Percentiles rank a stretch among this genome's conserved stretches.
Conservation (phyloP, 768 basidiomycete species). For the Trichaptum fuscoviolaceum region DNA sequence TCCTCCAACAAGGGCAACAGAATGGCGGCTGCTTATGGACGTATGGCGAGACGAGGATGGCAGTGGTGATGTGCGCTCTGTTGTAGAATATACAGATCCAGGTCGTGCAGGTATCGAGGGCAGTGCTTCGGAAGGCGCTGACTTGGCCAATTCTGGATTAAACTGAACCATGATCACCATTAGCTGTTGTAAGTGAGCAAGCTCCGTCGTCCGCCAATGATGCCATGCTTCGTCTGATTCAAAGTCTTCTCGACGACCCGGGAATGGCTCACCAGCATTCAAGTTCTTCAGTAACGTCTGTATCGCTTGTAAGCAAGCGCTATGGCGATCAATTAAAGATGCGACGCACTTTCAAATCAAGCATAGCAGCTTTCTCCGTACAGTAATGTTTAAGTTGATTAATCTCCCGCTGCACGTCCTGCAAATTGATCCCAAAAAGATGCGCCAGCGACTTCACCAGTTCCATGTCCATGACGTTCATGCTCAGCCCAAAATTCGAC, state of each 20-base stretch:
- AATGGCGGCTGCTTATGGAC: conserved; percentile 67
- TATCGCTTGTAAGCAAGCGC: conserved; percentile 11
- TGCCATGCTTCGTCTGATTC: conserved; percentile 76
- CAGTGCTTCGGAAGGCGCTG: conserved; percentile 53
- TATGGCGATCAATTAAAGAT: background rate
- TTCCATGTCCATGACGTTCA: conserved; percentile 68
- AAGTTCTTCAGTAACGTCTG: conserved; percentile 91
- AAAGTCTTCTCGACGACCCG: conserved; percentile 85
- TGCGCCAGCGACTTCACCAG: conserved; percentile 63
- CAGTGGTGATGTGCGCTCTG: conserved; percentile 27
- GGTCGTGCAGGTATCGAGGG: conserved; percentile 40
- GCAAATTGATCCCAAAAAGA: conserved; percentile 70
- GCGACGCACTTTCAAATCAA: conserved; percentile 71
- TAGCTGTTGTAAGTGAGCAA: conserved; percentile 78
- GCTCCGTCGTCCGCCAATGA: conserved; percentile 78
- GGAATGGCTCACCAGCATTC: conserved; percentile 76
- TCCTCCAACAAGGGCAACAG: conserved; percentile 31
- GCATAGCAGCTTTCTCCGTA: conserved; percentile 84
- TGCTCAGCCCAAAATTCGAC: conserved; percentile 29
- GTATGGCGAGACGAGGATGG: conserved; percentile 40
- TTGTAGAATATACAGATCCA: conserved; percentile 48
- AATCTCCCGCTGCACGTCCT: conserved; percentile 67
- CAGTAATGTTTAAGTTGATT: conserved; percentile 58
- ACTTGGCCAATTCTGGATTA: conserved; percentile 84
- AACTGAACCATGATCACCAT: conserved; percentile 82